A percentile compares a stretch with the other conserved stretches of the same genome.
phyloP scores from a whole-genome alignment of 1,284 basidiomycete species.

The Moesziomyces parantarcticus region DNA sequence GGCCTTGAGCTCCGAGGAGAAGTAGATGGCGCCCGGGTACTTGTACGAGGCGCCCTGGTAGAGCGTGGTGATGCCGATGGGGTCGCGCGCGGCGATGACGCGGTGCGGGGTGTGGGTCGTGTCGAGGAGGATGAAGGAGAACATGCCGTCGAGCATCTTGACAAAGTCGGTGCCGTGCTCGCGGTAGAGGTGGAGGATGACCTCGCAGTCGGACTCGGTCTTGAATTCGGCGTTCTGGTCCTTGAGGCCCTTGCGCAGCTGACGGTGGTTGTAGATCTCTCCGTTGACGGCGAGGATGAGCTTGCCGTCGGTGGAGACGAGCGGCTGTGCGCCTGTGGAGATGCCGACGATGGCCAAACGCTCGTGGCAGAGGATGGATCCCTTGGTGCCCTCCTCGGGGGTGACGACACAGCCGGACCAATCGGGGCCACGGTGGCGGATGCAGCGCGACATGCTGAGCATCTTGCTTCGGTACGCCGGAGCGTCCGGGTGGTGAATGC shows the following conservation, averaged over 20 bases:
- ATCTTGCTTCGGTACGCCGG: slow-evolving; percentile 64
- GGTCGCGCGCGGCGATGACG: slow-evolving; percentile 94
- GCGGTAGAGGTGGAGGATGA: slow-evolving; percentile 77
- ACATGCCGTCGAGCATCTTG: slow-evolving; percentile 90
- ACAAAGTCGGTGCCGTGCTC: slow-evolving; percentile 69
- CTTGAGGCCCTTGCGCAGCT: slow-evolving; percentile 77
- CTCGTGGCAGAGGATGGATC: slow-evolving; percentile 69
- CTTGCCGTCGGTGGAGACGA: slow-evolving; percentile 87
- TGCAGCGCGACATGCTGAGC: slow-evolving; percentile 66
- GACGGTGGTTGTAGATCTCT: slow-evolving; percentile 97
- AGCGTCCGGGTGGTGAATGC: slow-evolving; percentile 65
- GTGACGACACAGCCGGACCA: slow-evolving; percentile 67
- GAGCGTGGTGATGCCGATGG: slow-evolving; percentile 96
- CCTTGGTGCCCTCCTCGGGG: slow-evolving; percentile 52
- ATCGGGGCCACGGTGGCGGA: slow-evolving; percentile 68
- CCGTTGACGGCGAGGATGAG: slow-evolving; percentile 93
- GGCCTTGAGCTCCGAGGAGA: slow-evolving; percentile 95
- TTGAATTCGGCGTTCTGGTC: slow-evolving; percentile 81
- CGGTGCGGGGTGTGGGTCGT: slow-evolving; percentile 88
- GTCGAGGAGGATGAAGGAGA: slow-evolving; percentile 96
- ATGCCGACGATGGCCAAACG: slow-evolving; percentile 94
- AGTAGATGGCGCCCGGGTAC: slow-evolving; percentile 85
- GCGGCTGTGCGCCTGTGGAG: slow-evolving; percentile 95
- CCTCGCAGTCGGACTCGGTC: slow-evolving; percentile 98
- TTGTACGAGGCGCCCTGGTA: slow-evolving; percentile 94